phyloP scores from a whole-genome alignment of 306 rosid genomes.

The Trichosanthes truncata region DNA sequence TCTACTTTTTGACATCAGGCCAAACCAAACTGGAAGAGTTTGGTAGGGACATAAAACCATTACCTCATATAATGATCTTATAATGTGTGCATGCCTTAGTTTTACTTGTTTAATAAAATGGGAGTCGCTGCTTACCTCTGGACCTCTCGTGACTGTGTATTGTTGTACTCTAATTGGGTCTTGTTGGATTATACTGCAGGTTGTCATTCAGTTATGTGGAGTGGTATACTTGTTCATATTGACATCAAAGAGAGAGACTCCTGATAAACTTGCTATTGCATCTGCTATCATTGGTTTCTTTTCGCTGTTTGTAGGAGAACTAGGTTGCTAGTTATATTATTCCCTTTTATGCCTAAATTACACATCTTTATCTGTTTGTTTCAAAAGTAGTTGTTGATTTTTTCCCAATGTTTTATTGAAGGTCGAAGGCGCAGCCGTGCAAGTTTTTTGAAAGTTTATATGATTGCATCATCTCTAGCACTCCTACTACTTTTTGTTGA shows the following conservation, averaged over 20 bases:
- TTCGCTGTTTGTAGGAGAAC: slow-evolving; percentile 40
- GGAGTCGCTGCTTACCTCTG: background rate
- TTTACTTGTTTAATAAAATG: background rate
- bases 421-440: slow-evolving; percentile 64
- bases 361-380: background rate
- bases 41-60: background rate
- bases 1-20: background rate
- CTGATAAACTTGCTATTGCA: slow-evolving; percentile 31
- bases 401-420: slow-evolving; percentile 21
- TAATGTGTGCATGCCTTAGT: background rate
- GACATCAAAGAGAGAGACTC: slow-evolving; percentile 26
- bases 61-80: background rate
- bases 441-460: slow-evolving; percentile 42
- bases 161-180: background rate
- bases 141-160: background rate
- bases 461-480: slow-evolving; percentile 31
- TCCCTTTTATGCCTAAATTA: background rate
- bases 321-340: slow-evolving; percentile 32
- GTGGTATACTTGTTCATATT: slow-evolving; percentile 23
- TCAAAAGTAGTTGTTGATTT: background rate
- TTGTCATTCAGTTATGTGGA: slow-evolving; percentile 41
- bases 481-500: slow-evolving; percentile 26
- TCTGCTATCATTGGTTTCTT: slow-evolving; percentile 35
- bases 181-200: slow-evolving; percentile 36
- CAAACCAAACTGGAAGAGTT: background rate